Percentiles rank a stretch among this genome's conserved stretches.
These are phyloP conservation scores for Solanum verrucosum DNA, from an alignment of 257 asterid species.

Conservation along the genomic window DNA sequence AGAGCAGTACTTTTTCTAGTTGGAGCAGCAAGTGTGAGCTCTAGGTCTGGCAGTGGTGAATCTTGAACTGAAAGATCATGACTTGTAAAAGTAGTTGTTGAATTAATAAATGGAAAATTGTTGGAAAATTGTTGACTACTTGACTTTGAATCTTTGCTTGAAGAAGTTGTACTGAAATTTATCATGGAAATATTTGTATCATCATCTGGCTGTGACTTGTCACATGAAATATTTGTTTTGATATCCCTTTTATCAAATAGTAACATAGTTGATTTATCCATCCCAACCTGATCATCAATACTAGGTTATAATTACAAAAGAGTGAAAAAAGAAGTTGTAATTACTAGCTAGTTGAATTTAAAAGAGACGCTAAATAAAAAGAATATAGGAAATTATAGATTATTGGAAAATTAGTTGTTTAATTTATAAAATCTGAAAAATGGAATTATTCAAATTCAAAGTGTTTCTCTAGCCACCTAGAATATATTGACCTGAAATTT, in stretches of 20 bases:
- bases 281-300: background rate
- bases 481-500: background rate
- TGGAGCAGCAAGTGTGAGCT: constrained; percentile 17
- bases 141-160: background rate
- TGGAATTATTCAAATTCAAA: background rate
- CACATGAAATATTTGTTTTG: background rate
- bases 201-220: background rate
- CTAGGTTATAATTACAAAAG: background rate
- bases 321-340: background rate
- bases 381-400: background rate
- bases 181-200: background rate
- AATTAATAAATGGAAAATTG: background rate
- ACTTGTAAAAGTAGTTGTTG: background rate
- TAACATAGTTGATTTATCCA: background rate
- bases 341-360: background rate
- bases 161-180: constrained; percentile 2
- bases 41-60: constrained; percentile 4
- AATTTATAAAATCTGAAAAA: too few relatives aligned
- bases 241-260: background rate
- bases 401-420: background rate
- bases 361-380: background rate
- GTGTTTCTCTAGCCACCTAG: background rate
- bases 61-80: background rate
- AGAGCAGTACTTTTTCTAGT: background rate
- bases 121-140: background rate